These are phyloP conservation scores for Allomyces arbusculus DNA, from an alignment of 192 early-diverging fungal species.

Conservation along the genomic window DNA sequence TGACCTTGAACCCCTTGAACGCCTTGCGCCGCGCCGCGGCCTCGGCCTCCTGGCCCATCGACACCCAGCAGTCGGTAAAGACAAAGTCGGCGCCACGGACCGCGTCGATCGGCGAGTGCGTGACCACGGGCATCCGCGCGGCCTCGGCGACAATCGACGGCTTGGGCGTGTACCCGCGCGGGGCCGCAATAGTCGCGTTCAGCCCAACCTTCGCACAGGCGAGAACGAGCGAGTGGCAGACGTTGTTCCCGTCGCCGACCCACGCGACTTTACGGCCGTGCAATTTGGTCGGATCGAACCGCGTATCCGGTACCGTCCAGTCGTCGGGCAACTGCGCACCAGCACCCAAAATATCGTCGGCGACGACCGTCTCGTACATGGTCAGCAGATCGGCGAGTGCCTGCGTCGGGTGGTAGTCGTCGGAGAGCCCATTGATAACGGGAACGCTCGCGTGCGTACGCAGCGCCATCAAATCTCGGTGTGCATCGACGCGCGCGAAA, in stretches of 20 bases:
- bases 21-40: slow-evolving; percentile 58
- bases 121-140: slow-evolving; percentile 26
- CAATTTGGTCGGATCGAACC: slow-evolving; percentile 32
- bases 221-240: slow-evolving; percentile 73
- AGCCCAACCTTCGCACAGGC: slow-evolving; percentile 77
- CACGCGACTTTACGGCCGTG: slow-evolving; percentile 71
- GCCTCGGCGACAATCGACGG: slow-evolving; percentile 16
- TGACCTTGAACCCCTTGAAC: slow-evolving; percentile 78
- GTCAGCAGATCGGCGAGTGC: slow-evolving; percentile 91
- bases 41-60: slow-evolving; percentile 93
- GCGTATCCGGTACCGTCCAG: slow-evolving; percentile 1
- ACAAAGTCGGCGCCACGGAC: slow-evolving; percentile 65
- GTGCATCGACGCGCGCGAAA: slow-evolving; percentile 77
- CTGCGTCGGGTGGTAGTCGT: slow-evolving; percentile 91
- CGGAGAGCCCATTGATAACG: slow-evolving; percentile 88
- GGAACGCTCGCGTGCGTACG: slow-evolving; percentile 75
- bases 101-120: slow-evolving; percentile 52
- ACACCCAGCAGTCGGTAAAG: slow-evolving; percentile 97
- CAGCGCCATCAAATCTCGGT: slow-evolving; percentile 77
- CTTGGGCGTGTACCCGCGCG: slow-evolving; percentile 56
- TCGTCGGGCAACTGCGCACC: not conserved
- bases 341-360: not conserved
- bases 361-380: slow-evolving; percentile 46
- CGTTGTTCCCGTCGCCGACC: slow-evolving; percentile 98
- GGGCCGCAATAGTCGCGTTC: slow-evolving; percentile 61